Conservation (phyloP, 2,329 filamentous ascomycete species). For the Botrytis deweyae region DNA sequence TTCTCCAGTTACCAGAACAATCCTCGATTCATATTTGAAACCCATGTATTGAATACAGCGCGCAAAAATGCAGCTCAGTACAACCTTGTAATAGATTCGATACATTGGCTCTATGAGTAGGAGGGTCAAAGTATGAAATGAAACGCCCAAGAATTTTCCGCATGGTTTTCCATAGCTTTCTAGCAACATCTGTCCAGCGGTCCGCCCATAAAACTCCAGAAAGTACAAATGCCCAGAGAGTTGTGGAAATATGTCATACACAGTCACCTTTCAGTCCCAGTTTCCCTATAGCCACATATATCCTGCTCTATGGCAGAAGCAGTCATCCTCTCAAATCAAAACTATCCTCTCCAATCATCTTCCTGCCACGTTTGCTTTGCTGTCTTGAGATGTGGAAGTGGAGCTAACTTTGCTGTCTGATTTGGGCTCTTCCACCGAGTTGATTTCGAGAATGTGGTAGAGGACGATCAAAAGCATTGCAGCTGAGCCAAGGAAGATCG, state of each 20-base stretch:
- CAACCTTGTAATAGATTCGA: not conserved
- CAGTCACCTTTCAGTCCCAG: not conserved
- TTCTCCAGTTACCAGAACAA: not conserved
- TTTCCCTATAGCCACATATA: not conserved
- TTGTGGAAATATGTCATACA: slow-evolving; percentile 4
- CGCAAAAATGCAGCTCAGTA: not conserved
- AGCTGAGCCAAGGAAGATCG: slow-evolving; percentile 85
- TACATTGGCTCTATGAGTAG: not conserved
- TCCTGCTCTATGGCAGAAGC: not conserved
- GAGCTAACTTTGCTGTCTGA: slow-evolving; percentile 28
- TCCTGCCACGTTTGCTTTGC: slow-evolving; percentile 28
- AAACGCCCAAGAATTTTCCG: not conserved
- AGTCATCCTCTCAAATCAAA: not conserved
- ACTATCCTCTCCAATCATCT: slow-evolving; percentile 23
- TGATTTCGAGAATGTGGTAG: slow-evolving; percentile 96
- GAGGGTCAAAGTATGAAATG: not conserved
- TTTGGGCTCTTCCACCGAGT: slow-evolving; percentile 59
- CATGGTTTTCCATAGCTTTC: not conserved
- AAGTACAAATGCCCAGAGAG: not conserved
- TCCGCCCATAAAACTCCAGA: slow-evolving; percentile 10
- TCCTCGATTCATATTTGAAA: not conserved
- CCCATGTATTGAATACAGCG: not conserved
- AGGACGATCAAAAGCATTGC: slow-evolving; percentile 91
- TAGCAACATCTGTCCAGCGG: not conserved
- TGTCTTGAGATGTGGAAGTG: slow-evolving; percentile 23